Evolutionary conservation across 495 filamentous ascomycete genomes (phyloP).

Genomic region (Penicillium diatomitis): DNA sequence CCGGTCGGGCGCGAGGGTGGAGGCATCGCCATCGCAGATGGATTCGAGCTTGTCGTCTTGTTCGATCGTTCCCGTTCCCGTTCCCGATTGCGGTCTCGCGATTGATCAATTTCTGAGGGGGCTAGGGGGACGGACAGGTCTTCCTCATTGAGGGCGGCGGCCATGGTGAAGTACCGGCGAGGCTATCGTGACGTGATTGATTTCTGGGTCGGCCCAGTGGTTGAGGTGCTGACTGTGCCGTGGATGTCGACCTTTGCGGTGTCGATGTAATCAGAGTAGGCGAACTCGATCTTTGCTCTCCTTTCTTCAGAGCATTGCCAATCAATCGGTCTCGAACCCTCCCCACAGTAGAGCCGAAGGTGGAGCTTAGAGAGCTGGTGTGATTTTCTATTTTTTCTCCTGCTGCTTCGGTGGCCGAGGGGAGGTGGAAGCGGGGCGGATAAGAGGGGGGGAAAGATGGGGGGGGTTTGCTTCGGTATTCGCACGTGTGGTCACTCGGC

Average conservation of each 20-base stretch:
- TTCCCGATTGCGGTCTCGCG: constrained; percentile 40
- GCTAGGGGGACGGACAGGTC: constrained; percentile 84
- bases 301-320: constrained; percentile 18
- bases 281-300: constrained; percentile 7
- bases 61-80: constrained; percentile 27
- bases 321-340: constrained; percentile 22
- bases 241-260: constrained; percentile 2
- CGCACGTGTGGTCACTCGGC: neutral
- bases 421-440: constrained; percentile 5
- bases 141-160: constrained; percentile 65
- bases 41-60: constrained; percentile 20
- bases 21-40: constrained; percentile 41
- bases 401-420: constrained; percentile 6
- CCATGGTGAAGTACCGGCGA: constrained; percentile 37
- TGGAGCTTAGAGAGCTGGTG: constrained; percentile 18
- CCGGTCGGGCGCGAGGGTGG: constrained; percentile 34
- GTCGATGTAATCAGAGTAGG: no score
- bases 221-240: constrained; percentile 16
- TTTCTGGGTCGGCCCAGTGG: constrained; percentile 20
- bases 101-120: constrained; percentile 36
- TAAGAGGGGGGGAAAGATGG: constrained; percentile 4
- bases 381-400: neutral
- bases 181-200: constrained; percentile 42
- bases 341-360: constrained; percentile 23
- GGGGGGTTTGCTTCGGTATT: neutral